Base-by-base conservation (phyloP, 768 basidiomycete genomes). In the Trametes cinnabarina region DNA sequence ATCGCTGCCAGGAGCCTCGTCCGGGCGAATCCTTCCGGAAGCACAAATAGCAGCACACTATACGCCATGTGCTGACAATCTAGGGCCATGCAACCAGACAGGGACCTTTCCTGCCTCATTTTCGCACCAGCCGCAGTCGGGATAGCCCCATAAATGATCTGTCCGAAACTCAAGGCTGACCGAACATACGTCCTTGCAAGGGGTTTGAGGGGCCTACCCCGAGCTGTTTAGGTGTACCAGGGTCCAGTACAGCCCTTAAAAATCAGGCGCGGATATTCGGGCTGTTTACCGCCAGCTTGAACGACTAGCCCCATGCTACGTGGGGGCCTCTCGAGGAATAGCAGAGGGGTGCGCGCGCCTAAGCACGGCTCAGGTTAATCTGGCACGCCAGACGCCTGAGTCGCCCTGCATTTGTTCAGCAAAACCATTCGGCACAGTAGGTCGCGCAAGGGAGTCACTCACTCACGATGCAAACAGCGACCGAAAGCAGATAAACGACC, bases 91-190 rank as follows among this genome's bases (percentile, higher is more conserved):
- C 34, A 30, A 35, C 46, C 20, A 20, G 37, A 22, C 46, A 53
- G 58, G 51, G 28, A 54, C 46, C 26, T 35, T 8, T 48, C 39
- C 39, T 53, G 58, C 51, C 51, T 47, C 26, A 23, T 26, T 41
- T 59, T 59, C 58, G 58, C 58, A 59, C 47, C 58, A 51, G 58
- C 30, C 58, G 58, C 51, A 59, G 51, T 53, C 47, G 25, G 40
- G 44, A 12, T 28, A 22, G 50, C 47, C 41, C 19, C 58, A 34
- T 41, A 26, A 30, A 20, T 49, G n/a, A 34, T 53, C 40, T 53
- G 46, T 59, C 44, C 47, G 58, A 47, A 39, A 22, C 58, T 39
- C 46, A 37, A 26, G 37, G 51, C 22, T 37, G 44, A 40, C 37
- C 42, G 47, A 53, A 43, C 40, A 9, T 42, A 35, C 35, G 12